A percentile compares a stretch with the other conserved stretches of the same genome.
These are phyloP conservation scores for Priceomyces medius DNA, from an alignment of 805 yeast genomes.

Conservation along the genomic window DNA sequence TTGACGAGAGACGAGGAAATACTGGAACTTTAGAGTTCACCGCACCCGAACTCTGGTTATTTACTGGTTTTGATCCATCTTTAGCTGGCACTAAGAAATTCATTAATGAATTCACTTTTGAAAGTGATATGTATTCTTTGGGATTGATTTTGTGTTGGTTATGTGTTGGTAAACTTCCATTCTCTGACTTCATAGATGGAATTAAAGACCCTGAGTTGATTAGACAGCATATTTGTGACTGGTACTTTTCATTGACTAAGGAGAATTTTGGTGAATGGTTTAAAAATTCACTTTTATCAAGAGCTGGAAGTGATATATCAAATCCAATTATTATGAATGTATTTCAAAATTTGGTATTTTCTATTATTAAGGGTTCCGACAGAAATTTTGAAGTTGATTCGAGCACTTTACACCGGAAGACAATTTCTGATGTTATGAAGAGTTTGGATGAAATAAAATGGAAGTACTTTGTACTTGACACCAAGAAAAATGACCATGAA, in stretches of 20 bases:
- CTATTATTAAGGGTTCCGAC: constrained; percentile 31
- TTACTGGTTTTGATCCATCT: constrained; percentile 18
- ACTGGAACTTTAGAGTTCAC: constrained; percentile 88
- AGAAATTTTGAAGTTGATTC: constrained; percentile 4
- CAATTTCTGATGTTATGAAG: constrained; percentile 16
- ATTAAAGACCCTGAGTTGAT: constrained; percentile 30
- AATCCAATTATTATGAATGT: constrained; percentile 8
- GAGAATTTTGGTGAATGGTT: constrained; percentile 28
- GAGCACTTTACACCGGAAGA: constrained; percentile 8
- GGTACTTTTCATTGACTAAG: constrained; percentile 27
- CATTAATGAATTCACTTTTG: constrained; percentile 58
- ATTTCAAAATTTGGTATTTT: constrained; percentile 22
- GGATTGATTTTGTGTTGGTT: constrained; percentile 81
- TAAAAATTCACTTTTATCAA: not conserved
- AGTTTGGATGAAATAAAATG: constrained; percentile 22
- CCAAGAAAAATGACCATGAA: not conserved
- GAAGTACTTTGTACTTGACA: constrained; percentile 8
- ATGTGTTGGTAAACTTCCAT: constrained; percentile 73
- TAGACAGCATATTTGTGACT: constrained; percentile 24
- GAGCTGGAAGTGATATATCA: not conserved
- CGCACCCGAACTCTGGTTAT: constrained; percentile 74
- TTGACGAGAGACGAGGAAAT: constrained; percentile 68
- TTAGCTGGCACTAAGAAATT: constrained; percentile 34
- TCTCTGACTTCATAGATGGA: constrained; percentile 15
- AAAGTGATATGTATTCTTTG: constrained; percentile 77